Percentiles rank a stretch among this genome's conserved stretches.
These are phyloP conservation scores for Chrysosporium queenslandicum DNA, from an alignment of 2,329 filamentous ascomycete species.

Conservation along the genomic window DNA sequence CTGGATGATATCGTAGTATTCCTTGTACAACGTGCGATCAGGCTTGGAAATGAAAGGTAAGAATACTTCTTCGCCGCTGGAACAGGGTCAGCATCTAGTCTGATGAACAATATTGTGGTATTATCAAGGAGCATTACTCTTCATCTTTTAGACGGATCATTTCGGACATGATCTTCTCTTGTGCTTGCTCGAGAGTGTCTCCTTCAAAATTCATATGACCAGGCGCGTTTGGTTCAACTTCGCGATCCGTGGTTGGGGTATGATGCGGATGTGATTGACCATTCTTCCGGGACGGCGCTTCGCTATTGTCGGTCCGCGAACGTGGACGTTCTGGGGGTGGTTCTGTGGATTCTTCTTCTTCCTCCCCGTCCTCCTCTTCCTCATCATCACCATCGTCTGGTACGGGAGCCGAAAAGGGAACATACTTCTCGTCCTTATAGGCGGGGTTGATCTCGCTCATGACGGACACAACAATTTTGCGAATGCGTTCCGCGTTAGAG, in stretches of 20 bases:
- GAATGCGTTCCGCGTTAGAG: slow-evolving; percentile 74
- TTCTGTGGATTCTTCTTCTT: slow-evolving; percentile 20
- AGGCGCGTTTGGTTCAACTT: slow-evolving; percentile 13
- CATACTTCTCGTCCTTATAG: slow-evolving; percentile 60
- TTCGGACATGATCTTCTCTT: slow-evolving; percentile 74
- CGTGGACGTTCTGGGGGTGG: slow-evolving; percentile 14
- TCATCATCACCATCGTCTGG: slow-evolving; percentile 46
- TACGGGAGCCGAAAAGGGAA: slow-evolving; percentile 62
- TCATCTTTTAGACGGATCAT: slow-evolving; percentile 58
- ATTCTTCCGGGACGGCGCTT: background rate
- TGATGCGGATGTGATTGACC: background rate
- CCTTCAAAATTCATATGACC: slow-evolving; percentile 50
- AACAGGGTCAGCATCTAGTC: slow-evolving; percentile 17
- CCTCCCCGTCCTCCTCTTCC: background rate
- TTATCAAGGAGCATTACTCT: slow-evolving; percentile 41
- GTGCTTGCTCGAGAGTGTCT: slow-evolving; percentile 70
- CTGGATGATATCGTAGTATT: slow-evolving; percentile 78
- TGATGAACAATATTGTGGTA: slow-evolving; percentile 8
- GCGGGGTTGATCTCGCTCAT: slow-evolving; percentile 82
- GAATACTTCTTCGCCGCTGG: slow-evolving; percentile 55
- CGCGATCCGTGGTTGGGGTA: slow-evolving; percentile 20
- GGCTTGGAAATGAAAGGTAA: slow-evolving; percentile 71
- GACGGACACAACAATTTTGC: slow-evolving; percentile 76
- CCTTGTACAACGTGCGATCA: slow-evolving; percentile 57
- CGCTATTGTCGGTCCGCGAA: background rate